phyloP scores from a whole-genome alignment of 2,329 filamentous ascomycete species.

The Phaeoacremonium minimum region DNA sequence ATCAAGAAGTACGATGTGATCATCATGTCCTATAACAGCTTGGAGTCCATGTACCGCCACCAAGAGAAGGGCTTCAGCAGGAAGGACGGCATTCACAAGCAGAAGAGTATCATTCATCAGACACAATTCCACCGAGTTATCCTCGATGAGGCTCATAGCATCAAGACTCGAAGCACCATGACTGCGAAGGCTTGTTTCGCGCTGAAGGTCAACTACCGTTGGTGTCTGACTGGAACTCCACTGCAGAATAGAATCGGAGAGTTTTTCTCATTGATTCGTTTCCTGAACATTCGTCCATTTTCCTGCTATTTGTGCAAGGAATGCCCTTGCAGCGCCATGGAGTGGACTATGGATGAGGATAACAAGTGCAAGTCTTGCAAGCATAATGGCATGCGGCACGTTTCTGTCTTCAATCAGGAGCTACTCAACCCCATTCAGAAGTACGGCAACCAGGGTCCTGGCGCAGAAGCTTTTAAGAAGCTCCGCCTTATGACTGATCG shows the following conservation, averaged over 20 bases:
- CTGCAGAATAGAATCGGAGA: conserved; percentile 97
- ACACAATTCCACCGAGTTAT: conserved; percentile 88
- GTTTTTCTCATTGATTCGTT: conserved; percentile 90
- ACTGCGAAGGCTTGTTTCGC: conserved; percentile 95
- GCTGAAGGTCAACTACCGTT: conserved; percentile 81
- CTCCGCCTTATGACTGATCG: conserved; percentile 84
- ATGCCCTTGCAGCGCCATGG: conserved; percentile 74
- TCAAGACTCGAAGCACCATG: conserved; percentile 84
- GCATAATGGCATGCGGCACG: conserved; percentile 45
- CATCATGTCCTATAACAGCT: conserved; percentile 91
- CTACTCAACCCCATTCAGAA: conserved; percentile 77
- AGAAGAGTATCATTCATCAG: conserved; percentile 74
- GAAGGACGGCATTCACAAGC: conserved; percentile 75
- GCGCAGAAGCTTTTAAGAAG: conserved; percentile 71
- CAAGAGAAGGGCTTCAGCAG: conserved; percentile 87
- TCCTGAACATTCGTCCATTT: conserved; percentile 84
- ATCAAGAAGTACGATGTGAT: conserved; percentile 85
- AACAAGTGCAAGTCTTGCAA: conserved; percentile 69
- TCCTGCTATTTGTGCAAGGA: conserved; percentile 91
- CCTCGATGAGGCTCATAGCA: conserved; percentile 81
- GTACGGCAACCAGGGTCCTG: conserved; percentile 56
- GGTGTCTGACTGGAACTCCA: conserved; percentile 93
- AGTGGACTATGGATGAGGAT: conserved; percentile 75
- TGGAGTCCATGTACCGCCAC: conserved; percentile 90
- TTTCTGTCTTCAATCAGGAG: conserved; percentile 68